These are phyloP conservation scores for Penicillium sp. DNA, from an alignment of 2,329 filamentous ascomycete genomes.

Conservation along the genomic window DNA sequence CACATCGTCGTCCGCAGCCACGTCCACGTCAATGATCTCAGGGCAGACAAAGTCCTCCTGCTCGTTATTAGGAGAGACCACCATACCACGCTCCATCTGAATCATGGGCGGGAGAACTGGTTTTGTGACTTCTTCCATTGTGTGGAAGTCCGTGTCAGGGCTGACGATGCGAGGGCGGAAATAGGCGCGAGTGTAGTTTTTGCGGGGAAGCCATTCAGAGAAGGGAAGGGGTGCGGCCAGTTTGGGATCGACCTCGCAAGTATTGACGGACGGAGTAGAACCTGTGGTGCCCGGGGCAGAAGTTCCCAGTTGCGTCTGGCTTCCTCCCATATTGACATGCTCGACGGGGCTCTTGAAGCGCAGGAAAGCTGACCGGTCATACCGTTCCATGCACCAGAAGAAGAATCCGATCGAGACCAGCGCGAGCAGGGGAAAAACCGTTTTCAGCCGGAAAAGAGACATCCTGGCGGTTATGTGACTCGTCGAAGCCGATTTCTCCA, in stretches of 20 bases:
- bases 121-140: conserved; percentile 34
- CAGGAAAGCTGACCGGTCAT: conserved; percentile 32
- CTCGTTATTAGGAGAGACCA: conserved; percentile 30
- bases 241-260: conserved; percentile 33
- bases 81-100: conserved; percentile 35
- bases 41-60: conserved; percentile 33
- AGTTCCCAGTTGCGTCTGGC: conserved; percentile 13
- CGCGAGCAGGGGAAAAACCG: conserved; percentile 34
- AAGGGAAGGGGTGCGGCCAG: conserved; percentile 33
- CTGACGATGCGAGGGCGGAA: conserved; percentile 35
- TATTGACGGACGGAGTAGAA: conserved; percentile 20
- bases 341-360: conserved; percentile 35
- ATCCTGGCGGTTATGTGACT: conserved; percentile 28
- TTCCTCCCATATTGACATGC: conserved; percentile 17
- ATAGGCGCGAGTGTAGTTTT: conserved; percentile 41
- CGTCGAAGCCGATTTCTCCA: conserved; percentile 20
- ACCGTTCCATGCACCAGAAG: conserved; percentile 38
- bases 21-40: conserved; percentile 36
- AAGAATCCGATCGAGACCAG: conserved; percentile 36
- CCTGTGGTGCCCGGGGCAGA: conserved; percentile 5
- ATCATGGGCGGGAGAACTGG: conserved; percentile 36
- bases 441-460: conserved; percentile 36
- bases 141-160: conserved; percentile 33
- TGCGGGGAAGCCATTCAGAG: conserved; percentile 38
- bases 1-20: conserved; percentile 35